These are phyloP conservation scores for Microglena sp. DNA, from an alignment of 139 green algal species.

Conservation along the genomic window DNA sequence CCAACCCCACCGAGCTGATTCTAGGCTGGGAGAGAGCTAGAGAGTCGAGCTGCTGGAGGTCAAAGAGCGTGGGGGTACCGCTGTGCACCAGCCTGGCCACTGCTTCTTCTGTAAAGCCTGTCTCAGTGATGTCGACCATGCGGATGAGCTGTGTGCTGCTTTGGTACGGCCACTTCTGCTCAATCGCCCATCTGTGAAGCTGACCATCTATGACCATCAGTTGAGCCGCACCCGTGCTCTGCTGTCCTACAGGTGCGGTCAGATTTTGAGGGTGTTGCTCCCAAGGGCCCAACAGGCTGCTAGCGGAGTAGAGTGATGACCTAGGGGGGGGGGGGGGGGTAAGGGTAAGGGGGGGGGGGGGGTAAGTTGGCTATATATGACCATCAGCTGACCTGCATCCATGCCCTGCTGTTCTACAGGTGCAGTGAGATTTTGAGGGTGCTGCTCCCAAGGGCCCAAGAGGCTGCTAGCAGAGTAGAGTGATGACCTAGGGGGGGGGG, in stretches of 20 bases:
- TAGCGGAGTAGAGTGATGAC: constrained; percentile 8
- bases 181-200: constrained; percentile 11
- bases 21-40: too few species aligned
- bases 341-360: too few species aligned
- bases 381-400: constrained; percentile 8
- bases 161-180: not conserved
- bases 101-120: too few species aligned
- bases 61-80: too few species aligned
- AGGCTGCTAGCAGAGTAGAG: constrained; percentile 6
- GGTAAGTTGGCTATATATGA: constrained; percentile 5
- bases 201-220: constrained; percentile 10
- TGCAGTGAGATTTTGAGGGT: constrained; percentile 8
- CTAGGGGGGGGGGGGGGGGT: too few species aligned
- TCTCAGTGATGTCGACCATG: not conserved
- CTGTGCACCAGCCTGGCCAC: too few species aligned
- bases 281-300: constrained; percentile 8
- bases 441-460: constrained; percentile 11
- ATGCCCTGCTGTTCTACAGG: not conserved
- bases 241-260: not conserved
- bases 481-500: too few species aligned
- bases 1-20: too few species aligned
- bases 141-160: not conserved
- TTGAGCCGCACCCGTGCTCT: not conserved
- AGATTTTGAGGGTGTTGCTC: constrained; percentile 12
- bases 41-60: too few species aligned